phyloP scores from a whole-genome alignment of 345 rosid genomes.

The Eucalyptus sp. region DNA sequence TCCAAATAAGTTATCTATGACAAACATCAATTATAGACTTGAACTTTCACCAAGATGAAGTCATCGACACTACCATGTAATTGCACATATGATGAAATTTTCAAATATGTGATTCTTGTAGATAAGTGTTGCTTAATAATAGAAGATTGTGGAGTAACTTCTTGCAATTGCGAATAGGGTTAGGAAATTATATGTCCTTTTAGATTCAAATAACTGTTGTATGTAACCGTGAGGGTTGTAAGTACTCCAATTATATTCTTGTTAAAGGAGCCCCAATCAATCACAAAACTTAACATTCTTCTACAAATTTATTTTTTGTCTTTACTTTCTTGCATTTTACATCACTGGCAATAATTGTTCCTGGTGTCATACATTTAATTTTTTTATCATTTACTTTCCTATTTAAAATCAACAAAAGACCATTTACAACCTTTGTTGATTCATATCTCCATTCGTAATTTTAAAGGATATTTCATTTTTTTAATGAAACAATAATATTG shows the following conservation, averaged over 20 bases:
- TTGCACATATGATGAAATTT: not conserved
- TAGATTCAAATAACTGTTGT: not conserved
- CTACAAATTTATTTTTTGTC: not conserved
- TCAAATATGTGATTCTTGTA: not conserved
- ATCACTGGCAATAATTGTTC: not conserved
- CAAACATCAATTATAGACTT: not conserved
- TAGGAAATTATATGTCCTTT: not conserved
- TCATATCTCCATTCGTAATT: not conserved
- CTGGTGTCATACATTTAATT: not conserved
- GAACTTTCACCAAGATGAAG: not conserved
- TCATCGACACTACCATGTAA: not conserved
- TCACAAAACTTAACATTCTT: not conserved
- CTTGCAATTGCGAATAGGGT: not conserved
- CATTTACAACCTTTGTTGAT: not conserved
- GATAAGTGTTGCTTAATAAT: not conserved
- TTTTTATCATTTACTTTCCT: not conserved
- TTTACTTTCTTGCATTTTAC: not conserved
- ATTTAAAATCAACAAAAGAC: not conserved
- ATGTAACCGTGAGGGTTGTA: not conserved
- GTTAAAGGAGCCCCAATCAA: not conserved
- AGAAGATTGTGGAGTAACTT: not conserved
- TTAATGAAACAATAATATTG: not conserved
- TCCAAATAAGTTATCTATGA: not conserved
- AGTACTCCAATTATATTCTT: not conserved
- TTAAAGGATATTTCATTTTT: not conserved